phyloP scores from a whole-genome alignment of 345 rosid genomes.

The Salix brachista region DNA sequence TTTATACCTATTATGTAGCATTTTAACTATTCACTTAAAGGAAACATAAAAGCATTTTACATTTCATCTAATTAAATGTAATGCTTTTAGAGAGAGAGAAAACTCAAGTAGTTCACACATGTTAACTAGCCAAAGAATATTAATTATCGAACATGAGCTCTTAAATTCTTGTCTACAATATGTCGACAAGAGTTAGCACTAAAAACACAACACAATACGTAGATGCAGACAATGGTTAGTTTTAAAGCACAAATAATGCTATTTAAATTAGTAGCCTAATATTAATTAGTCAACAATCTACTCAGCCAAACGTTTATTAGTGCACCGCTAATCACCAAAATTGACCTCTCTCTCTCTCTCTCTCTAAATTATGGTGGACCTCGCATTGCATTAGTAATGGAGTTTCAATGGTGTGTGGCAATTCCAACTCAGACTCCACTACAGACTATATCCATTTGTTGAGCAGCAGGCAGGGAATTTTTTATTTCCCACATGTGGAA shows the following conservation, averaged over 20 bases:
- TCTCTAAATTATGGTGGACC: slow-evolving; percentile 2
- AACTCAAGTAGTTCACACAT: too few species aligned
- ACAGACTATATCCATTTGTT: background rate
- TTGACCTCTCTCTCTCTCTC: slow-evolving; percentile 8
- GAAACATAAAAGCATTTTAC: too few species aligned
- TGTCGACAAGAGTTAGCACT: background rate
- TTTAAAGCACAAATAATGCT: background rate
- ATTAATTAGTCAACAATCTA: background rate
- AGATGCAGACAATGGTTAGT: background rate
- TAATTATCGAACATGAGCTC: too few species aligned
- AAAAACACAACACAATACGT: background rate
- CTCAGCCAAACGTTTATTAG: background rate
- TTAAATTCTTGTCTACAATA: too few species aligned
- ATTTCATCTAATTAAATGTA: too few species aligned
- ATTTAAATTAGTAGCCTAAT: background rate
- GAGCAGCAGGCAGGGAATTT: background rate
- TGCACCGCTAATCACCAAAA: slow-evolving; percentile 13
- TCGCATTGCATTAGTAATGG: slow-evolving; percentile 10
- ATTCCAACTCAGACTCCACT: slow-evolving; percentile 21
- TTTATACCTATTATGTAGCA: too few species aligned
- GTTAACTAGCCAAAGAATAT: too few species aligned
- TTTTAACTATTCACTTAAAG: too few species aligned
- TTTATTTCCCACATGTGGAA: background rate
- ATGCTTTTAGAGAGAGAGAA: too few species aligned
- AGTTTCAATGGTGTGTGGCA: background rate